Evolutionary conservation across 2,329 filamentous ascomycete genomes (phyloP).

Genomic region (Ophiostoma triangulosporum): DNA sequence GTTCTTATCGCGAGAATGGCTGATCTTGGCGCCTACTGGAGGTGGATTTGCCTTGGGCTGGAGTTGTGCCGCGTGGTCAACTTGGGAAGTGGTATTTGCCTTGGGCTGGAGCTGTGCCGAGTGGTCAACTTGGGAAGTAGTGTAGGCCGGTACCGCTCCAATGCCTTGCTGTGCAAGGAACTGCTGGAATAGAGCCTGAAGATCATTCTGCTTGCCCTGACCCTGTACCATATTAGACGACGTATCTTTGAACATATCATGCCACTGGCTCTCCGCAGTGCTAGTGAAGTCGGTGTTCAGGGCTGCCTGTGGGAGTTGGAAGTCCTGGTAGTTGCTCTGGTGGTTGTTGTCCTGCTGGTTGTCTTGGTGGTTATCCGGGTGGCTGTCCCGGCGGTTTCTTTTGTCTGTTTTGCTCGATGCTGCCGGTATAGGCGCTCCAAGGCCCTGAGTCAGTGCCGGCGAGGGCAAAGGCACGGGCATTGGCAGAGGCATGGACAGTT

Average conservation of each 20-base stretch:
- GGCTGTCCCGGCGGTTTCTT: no score
- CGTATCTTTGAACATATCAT: not conserved
- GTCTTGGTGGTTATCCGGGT: no score
- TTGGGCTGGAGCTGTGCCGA: conserved; percentile 8
- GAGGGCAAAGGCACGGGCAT: not conserved
- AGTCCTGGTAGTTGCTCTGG: not conserved
- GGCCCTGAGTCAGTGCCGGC: not conserved
- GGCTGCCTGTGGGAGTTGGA: not conserved
- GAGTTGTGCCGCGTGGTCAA: conserved; percentile 4
- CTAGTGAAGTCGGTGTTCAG: not conserved
- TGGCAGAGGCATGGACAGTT: not conserved
- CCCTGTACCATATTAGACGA: not conserved
- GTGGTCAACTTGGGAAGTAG: not conserved
- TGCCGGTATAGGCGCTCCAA: not conserved
- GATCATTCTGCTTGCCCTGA: not conserved
- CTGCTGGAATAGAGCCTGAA: not conserved
- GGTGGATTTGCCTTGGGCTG: conserved; percentile 9
- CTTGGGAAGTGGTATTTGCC: not conserved
- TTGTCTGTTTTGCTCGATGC: not conserved
- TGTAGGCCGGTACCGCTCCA: not conserved
- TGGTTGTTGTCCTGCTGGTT: no score
- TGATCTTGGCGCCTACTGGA: conserved; percentile 8
- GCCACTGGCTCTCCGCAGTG: not conserved
- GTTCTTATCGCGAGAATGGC: conserved; percentile 9
- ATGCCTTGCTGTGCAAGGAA: not conserved